Conservation (phyloP, 768 basidiomycete species). For the Kwoniella bestiolae region DNA sequence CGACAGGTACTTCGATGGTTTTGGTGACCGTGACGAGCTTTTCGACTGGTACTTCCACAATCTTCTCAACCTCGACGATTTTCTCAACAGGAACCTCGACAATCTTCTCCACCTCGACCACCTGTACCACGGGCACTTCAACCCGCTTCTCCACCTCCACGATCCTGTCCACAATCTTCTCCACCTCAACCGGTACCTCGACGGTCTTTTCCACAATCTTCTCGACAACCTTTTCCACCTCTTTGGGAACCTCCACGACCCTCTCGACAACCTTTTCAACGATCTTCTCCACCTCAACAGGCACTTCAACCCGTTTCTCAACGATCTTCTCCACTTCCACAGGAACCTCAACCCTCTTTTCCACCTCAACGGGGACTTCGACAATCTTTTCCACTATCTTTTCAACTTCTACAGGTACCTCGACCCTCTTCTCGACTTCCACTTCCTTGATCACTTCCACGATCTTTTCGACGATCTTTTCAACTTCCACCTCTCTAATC, state of each 20-base stretch:
- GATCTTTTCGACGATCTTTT: slow-evolving; percentile 43
- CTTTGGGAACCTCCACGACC: slow-evolving; percentile 41
- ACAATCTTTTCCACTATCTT: slow-evolving; percentile 36
- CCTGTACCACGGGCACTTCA: slow-evolving; percentile 41
- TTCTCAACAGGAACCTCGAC: slow-evolving; percentile 48
- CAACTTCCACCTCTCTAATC: slow-evolving; percentile 39
- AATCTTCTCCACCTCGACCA: slow-evolving; percentile 38
- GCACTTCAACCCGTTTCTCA: slow-evolving; percentile 43
- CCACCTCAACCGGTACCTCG: slow-evolving; percentile 39
- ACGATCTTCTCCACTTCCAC: slow-evolving; percentile 42
- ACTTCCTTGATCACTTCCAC: slow-evolving; percentile 45
- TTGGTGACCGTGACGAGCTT: slow-evolving; percentile 35
- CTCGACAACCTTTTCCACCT: slow-evolving; percentile 47
- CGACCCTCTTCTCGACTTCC: slow-evolving; percentile 49
- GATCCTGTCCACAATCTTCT: slow-evolving; percentile 46
- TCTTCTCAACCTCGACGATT: slow-evolving; percentile 50
- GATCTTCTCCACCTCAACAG: slow-evolving; percentile 44
- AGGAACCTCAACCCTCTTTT: slow-evolving; percentile 51
- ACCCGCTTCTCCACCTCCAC: slow-evolving; percentile 40
- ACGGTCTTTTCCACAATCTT: slow-evolving; percentile 39
- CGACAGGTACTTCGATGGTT: slow-evolving; percentile 39
- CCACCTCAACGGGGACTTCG: slow-evolving; percentile 43
- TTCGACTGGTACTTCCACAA: slow-evolving; percentile 46
- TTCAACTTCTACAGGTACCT: slow-evolving; percentile 42
- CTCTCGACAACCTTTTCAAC: slow-evolving; percentile 42